Percentiles rank a stretch among this genome's conserved stretches.
Conservation (phyloP, 805 yeast genomes). For the Saccharomycopsis schoenii region DNA sequence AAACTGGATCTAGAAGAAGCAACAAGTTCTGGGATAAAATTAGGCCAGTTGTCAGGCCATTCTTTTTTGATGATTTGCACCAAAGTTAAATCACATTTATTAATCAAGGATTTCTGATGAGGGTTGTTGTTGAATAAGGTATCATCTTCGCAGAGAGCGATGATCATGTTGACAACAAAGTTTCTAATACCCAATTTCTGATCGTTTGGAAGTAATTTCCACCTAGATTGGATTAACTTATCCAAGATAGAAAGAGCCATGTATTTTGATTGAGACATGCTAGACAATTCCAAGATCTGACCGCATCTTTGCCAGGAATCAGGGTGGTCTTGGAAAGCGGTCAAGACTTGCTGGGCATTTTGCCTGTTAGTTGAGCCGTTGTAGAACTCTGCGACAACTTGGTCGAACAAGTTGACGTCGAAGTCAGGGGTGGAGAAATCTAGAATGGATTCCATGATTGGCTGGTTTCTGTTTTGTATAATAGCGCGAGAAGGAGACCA, state of each 20-base stretch:
- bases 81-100: slow-evolving; percentile 86
- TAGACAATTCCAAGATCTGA: slow-evolving; percentile 67
- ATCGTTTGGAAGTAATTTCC: slow-evolving; percentile 86
- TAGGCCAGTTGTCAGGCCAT: slow-evolving; percentile 99
- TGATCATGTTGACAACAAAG: slow-evolving; percentile 88
- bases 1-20: slow-evolving; percentile 72
- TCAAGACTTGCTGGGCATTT: slow-evolving; percentile 56
- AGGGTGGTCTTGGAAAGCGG: slow-evolving; percentile 84
- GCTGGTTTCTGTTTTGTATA: background rate
- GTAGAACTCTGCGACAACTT: slow-evolving; percentile 77
- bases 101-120: slow-evolving; percentile 67
- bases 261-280: slow-evolving; percentile 81
- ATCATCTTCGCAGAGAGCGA: slow-evolving; percentile 81
- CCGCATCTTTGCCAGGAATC: slow-evolving; percentile 96
- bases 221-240: slow-evolving; percentile 78
- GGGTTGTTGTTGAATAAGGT: slow-evolving; percentile 41
- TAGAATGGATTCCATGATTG: slow-evolving; percentile 70
- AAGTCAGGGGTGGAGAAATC: slow-evolving; percentile 71
- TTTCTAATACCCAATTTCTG: slow-evolving; percentile 91
- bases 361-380: slow-evolving; percentile 57
- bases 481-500: too few relatives aligned
- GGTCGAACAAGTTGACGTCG: slow-evolving; percentile 72
- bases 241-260: slow-evolving; percentile 87
- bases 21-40: slow-evolving; percentile 88
- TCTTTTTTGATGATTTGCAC: slow-evolving; percentile 95